Evolutionary conservation across 2,329 filamentous ascomycete genomes (phyloP).

Genomic region (Ophiostoma pallidulum): DNA sequence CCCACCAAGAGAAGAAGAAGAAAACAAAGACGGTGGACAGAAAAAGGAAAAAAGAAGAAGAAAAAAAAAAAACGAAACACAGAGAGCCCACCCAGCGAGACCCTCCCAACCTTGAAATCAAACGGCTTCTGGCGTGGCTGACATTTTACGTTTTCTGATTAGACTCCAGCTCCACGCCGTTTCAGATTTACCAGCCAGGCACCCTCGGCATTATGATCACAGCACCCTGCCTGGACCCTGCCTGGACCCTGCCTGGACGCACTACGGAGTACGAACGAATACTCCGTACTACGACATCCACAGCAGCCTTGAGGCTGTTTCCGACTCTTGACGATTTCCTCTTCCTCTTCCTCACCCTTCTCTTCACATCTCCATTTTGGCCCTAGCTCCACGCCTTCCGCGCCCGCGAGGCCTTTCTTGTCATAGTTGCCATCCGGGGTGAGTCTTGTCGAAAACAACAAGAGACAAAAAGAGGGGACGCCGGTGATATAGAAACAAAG

Average conservation of each 20-base stretch:
- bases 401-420: neutral
- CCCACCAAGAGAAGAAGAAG: neutral
- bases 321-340: conserved; percentile 1
- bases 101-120: conserved; percentile 7
- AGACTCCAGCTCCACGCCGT: conserved; percentile 13
- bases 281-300: no score
- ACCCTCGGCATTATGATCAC: conserved; percentile 14
- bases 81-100: neutral
- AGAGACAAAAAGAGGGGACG: neutral
- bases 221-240: conserved; percentile 7
- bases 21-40: neutral
- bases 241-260: no score
- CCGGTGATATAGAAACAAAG: neutral
- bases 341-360: neutral
- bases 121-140: conserved; percentile 14
- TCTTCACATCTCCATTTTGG: neutral
- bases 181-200: conserved; percentile 15
- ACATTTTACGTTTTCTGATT: conserved; percentile 14
- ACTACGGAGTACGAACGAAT: no score
- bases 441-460: neutral
- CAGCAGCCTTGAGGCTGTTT: conserved; percentile 6
- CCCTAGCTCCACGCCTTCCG: neutral
- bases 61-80: neutral
- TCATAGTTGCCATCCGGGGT: conserved; percentile 1
- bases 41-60: neutral